phyloP scores from a whole-genome alignment of 371 early-diverging fungal genomes.

The Zopfochytrium polystomum region DNA sequence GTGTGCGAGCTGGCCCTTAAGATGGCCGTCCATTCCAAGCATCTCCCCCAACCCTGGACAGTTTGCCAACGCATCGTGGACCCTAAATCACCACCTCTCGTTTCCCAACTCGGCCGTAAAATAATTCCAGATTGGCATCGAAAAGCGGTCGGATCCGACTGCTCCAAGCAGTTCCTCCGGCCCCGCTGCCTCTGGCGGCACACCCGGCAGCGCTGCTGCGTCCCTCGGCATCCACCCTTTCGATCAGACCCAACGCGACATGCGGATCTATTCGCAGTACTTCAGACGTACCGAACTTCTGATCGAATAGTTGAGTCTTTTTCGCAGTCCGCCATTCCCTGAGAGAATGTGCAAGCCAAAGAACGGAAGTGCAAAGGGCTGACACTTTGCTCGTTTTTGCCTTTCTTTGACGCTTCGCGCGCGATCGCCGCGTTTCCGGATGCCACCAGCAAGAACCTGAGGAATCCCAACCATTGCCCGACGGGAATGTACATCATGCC shows the following conservation, averaged over 20 bases:
- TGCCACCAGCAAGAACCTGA: constrained; percentile 65
- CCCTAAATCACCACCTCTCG: too few relatives aligned
- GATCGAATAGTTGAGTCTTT: constrained; percentile 35
- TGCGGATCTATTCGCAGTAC: constrained; percentile 33
- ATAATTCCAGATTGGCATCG: too few relatives aligned
- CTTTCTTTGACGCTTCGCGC: constrained; percentile 12
- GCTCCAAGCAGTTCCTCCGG: background rate
- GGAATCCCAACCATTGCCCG: constrained; percentile 75
- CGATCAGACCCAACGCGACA: constrained; percentile 25
- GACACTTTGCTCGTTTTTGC: background rate
- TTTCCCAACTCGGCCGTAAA: too few relatives aligned
- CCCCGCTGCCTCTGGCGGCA: background rate
- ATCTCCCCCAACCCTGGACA: too few relatives aligned
- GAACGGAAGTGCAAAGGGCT: too few relatives aligned
- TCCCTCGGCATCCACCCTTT: background rate
- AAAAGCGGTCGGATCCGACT: too few relatives aligned
- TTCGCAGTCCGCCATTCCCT: background rate
- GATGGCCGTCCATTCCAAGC: too few relatives aligned
- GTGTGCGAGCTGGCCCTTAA: too few relatives aligned
- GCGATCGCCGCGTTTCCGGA: background rate
- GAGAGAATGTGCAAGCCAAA: too few relatives aligned
- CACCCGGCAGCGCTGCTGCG: background rate
- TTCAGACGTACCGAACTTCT: constrained; percentile 42
- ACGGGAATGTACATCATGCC: constrained; percentile 86
- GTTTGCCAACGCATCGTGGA: too few relatives aligned